Conservation (phyloP, 2,329 filamentous ascomycete genomes). For the Stagonosporopsis rhizophila region DNA sequence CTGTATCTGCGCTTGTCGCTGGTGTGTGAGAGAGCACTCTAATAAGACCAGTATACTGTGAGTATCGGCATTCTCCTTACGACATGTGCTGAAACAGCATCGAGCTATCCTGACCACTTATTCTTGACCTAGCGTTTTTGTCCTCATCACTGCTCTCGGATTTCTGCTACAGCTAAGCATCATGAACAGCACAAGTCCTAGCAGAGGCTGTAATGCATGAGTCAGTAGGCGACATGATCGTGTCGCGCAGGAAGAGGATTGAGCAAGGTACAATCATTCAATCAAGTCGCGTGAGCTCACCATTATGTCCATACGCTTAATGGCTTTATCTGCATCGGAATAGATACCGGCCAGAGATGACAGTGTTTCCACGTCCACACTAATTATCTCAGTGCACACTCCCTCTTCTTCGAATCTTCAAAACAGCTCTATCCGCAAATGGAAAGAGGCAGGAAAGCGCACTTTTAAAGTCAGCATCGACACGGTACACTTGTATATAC, state of each 20-base stretch:
- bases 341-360: neutral
- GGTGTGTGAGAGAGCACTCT: too few relatives aligned
- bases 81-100: neutral
- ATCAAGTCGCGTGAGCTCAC: neutral
- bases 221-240: neutral
- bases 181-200: too few relatives aligned
- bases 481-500: slow-evolving; percentile 6
- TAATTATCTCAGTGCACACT: too few relatives aligned
- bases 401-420: too few relatives aligned
- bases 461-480: slow-evolving; percentile 5
- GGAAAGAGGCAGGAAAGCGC: slow-evolving; percentile 9
- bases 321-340: neutral
- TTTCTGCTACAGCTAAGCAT: too few relatives aligned
- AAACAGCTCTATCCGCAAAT: slow-evolving; percentile 8
- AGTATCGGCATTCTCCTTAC: neutral
- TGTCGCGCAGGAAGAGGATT: neutral
- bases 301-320: neutral
- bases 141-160: too few relatives aligned
- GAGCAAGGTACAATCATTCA: neutral
- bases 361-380: too few relatives aligned
- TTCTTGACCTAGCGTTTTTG: too few relatives aligned
- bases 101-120: too few relatives aligned
- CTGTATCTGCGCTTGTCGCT: neutral
- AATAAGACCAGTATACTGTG: neutral
- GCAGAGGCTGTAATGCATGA: too few relatives aligned